Conservation (phyloP, 768 basidiomycete genomes). For the Cubamyces sp. region DNA sequence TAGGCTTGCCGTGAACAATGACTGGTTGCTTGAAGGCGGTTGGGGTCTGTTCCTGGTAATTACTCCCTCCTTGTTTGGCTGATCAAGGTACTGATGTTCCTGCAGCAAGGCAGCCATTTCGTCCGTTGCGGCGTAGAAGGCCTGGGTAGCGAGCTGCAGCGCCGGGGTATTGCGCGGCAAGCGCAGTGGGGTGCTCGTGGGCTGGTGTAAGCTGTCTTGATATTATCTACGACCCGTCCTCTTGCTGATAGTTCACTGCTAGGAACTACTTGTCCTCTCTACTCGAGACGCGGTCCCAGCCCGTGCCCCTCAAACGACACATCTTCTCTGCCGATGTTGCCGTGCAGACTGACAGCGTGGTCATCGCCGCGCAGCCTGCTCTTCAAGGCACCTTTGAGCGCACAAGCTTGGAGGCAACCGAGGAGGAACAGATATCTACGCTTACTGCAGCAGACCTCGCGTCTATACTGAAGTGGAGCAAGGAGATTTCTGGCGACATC, state of each 20-base stretch:
- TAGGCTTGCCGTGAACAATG: slow-evolving; percentile 66
- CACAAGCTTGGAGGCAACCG: slow-evolving; percentile 42
- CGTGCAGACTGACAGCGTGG: slow-evolving; percentile 56
- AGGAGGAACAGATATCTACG: slow-evolving; percentile 58
- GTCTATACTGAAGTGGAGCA: slow-evolving; percentile 74
- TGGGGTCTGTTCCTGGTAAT: slow-evolving; percentile 66
- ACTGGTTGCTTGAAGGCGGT: slow-evolving; percentile 75
- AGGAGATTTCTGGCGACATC: slow-evolving; percentile 75
- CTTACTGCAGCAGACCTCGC: slow-evolving; percentile 64
- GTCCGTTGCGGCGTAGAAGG: slow-evolving; percentile 65
- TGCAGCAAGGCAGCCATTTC: slow-evolving; percentile 73
- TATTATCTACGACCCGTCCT: not conserved
- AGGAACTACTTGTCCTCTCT: slow-evolving; percentile 56
- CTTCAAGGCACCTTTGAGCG: slow-evolving; percentile 35
- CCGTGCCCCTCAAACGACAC: slow-evolving; percentile 51
- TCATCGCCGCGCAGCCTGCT: slow-evolving; percentile 40
- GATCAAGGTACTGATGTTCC: not conserved
- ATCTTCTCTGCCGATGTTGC: slow-evolving; percentile 63
- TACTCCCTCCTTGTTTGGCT: slow-evolving; percentile 3
- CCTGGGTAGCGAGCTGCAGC: slow-evolving; percentile 67
- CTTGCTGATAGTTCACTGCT: not conserved
- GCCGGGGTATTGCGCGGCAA: slow-evolving; percentile 66
- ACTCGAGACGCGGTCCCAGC: slow-evolving; percentile 49
- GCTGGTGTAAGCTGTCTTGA: slow-evolving; percentile 54
- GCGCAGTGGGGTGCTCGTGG: slow-evolving; percentile 76